Evolutionary conservation across 73 alveolate genomes (phyloP), one percentile per base, ranked within the genome.

Genomic region (Stentor coeruleus): DNA sequence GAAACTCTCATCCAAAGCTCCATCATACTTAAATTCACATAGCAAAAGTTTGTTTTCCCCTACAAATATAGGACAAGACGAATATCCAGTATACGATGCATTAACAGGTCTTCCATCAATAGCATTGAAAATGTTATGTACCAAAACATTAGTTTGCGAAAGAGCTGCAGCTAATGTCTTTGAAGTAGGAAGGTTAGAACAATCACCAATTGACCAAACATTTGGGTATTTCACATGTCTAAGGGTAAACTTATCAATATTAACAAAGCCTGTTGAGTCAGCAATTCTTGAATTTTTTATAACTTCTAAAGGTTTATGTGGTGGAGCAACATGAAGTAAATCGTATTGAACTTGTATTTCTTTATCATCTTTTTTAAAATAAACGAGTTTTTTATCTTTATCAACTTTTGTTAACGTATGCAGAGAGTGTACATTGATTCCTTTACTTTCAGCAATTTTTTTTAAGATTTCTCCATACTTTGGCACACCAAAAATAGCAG

Each of bases 161-260:
- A 94, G 85, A 37, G 86, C 95, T 33, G 96, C 96, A 14, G 98
- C 98, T 3, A 95, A 96, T 1, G 98, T 94, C 74, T 94, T 94
- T 3, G 98, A 87, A 30, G 95, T 77, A 14, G 96, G 96, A 3
- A 74, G 55, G 3, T 74, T 74, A 30, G 91, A 0, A 38, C 88
- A 85, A 74, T 94, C 98, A 35, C 98, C 98, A 3, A 92, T 39
- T 3, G 94, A 81, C 86, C 89, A 94, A 40, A 91, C 87, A 87
- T 94, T 94, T n/a, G 85, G 84, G 60, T 83, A 93, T 74, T 89
- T 92, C 2, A 81, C 58, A 81, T 87, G 94, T 59, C 89, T 76
- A 15, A 94, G 83, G 2, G 98, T 94, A 33, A 40, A 57, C 4
- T 87, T 86, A 75, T 94, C 93, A 39, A 90, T 92, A 76, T 86